Evolutionary conservation across 78 protist species (phyloP), one percentile per base, ranked within the genome.

Genomic region (Dictyostelium discoideum): DNA sequence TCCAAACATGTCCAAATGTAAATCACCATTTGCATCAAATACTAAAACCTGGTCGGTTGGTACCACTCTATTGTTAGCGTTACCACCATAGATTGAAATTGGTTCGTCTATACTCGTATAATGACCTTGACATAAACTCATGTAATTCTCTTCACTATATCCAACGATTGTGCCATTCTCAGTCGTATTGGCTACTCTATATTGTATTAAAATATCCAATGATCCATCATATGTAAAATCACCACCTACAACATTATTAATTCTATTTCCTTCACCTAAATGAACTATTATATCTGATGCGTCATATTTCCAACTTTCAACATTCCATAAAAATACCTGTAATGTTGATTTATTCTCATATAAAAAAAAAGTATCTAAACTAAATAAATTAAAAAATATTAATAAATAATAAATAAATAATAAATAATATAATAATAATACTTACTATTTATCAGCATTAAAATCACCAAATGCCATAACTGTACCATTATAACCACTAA

Each of bases 391-490:
- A 54, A 46, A 44, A 7, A 9, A 48, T 48, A 48, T 16, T 54
- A n/a, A 63, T n/a, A n/a, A 60, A 63, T 20, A n/a, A 7, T 3
- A 18, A 63, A 18, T 20, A 8, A 18, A 20, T 20, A 63, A 63
- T 20, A 63, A 5, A 14, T 20, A 83, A 37, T 37, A 11, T 14
- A 24, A 82, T n/a, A 16, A 3, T 20, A n/a, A 46, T 22, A 83
- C 50, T 40, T 73, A 92, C 89, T 86, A 92, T 84, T 86, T 92
- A 72, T 92, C 96, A 5, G 93, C 86, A 92, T 92, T 86, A 39
- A 92, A 92, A 76, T 92, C 96, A 39, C 96, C 96, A 84, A 92
- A 92, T 20, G 96, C 92, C 57, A 81, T 20, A 20, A 92, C 69
- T 40, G 32, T 67, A 24, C 96, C 96, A 81, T 74, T 42, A 67